These are phyloP conservation scores for Gynandropsis gynandra DNA, from an alignment of 345 rosid species.

Conservation along the genomic window DNA sequence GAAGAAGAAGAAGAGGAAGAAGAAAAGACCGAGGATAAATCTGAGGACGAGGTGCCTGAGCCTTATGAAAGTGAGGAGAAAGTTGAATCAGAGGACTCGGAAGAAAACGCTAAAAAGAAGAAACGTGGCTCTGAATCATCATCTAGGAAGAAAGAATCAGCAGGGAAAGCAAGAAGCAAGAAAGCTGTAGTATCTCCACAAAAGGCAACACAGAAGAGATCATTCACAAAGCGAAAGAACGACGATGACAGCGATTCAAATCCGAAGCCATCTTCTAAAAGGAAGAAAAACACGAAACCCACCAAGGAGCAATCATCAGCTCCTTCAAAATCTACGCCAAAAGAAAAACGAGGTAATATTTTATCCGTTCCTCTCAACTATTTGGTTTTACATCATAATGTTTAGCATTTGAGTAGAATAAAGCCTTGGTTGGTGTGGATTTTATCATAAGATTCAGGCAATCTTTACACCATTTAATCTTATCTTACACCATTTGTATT, in stretches of 20 bases:
- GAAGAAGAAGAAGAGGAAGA: conserved; percentile 46
- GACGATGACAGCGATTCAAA: conserved; percentile 49
- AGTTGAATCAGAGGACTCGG: conserved; percentile 51
- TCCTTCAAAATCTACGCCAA: conserved; percentile 37
- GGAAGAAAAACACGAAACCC: conserved; percentile 33
- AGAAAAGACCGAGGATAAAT: conserved; percentile 10
- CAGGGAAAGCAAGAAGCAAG: conserved; percentile 54
- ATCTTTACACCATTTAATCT: conserved; percentile 11
- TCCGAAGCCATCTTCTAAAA: conserved; percentile 46
- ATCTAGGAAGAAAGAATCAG: conserved; percentile 43
- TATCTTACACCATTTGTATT: conserved; percentile 18
- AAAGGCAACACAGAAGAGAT: conserved; percentile 38
- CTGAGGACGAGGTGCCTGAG: conserved; percentile 36
- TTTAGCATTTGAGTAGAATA: background rate
- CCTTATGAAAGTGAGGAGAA: conserved; percentile 72
- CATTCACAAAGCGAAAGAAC: conserved; percentile 31
- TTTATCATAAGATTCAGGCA: conserved; percentile 10
- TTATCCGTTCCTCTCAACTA: background rate
- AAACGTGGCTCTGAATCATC: conserved; percentile 41
- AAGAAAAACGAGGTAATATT: conserved; percentile 52
- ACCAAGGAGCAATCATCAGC: conserved; percentile 36
- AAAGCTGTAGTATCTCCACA: conserved; percentile 29
- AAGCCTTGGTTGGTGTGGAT: conserved; percentile 7
- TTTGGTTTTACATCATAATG: background rate
- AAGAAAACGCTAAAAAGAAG: conserved; percentile 52